A percentile compares a stretch with the other conserved stretches of the same genome.
These are phyloP conservation scores for Penstemon davidsonii DNA, from an alignment of 257 asterid species.

Conservation along the genomic window DNA sequence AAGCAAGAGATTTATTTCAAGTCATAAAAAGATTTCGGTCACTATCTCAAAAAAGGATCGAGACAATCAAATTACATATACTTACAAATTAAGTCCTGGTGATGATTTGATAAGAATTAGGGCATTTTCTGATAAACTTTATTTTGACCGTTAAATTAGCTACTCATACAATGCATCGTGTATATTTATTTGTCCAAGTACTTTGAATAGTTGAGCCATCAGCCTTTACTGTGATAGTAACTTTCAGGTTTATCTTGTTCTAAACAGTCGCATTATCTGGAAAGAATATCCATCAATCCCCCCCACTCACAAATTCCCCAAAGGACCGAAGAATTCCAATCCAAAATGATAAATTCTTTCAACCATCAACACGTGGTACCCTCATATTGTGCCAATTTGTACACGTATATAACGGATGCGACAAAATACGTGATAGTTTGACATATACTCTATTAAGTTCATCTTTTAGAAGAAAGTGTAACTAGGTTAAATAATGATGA, in stretches of 20 bases:
- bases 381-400: neutral
- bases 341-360: conserved; percentile 20
- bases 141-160: conserved; percentile 29
- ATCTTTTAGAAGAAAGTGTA: too few species aligned
- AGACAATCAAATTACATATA: neutral
- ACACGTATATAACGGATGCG: neutral
- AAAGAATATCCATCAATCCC: conserved; percentile 19
- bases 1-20: neutral
- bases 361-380: neutral
- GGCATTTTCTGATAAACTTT: conserved; percentile 34
- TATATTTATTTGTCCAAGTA: conserved; percentile 34
- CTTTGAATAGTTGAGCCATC: conserved; percentile 47
- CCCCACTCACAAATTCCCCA: neutral
- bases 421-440: neutral
- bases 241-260: conserved; percentile 33
- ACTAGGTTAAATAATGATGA: too few species aligned
- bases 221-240: conserved; percentile 44
- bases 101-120: conserved; percentile 31
- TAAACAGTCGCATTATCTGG: conserved; percentile 25
- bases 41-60: conserved; percentile 4
- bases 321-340: conserved; percentile 9
- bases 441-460: neutral
- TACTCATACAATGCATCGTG: conserved; percentile 23
- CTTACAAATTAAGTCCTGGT: neutral
- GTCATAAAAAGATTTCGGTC: neutral